Conservation (phyloP, 2,329 filamentous ascomycete genomes). For the Fusarium coffeatum region DNA sequence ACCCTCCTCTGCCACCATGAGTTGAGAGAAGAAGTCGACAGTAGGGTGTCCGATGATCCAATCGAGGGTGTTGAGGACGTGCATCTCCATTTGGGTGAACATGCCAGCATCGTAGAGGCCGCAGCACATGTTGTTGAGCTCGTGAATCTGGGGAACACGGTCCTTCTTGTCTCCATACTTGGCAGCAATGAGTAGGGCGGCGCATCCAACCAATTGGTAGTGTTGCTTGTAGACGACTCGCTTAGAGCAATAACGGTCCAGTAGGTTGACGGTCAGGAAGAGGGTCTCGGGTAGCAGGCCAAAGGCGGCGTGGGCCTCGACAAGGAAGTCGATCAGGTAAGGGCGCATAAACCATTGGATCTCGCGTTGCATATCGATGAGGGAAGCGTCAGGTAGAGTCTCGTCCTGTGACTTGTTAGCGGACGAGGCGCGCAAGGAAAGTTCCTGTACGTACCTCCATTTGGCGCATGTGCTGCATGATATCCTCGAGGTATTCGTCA, state of each 20-base stretch:
- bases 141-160: conserved; percentile 94
- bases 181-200: conserved; percentile 93
- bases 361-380: conserved; percentile 98
- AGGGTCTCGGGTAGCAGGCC: conserved; percentile 93
- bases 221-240: conserved; percentile 99
- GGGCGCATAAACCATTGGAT: conserved; percentile 99
- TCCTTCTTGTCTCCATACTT: conserved; percentile 99
- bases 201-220: conserved; percentile 97
- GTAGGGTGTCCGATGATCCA: conserved; percentile 97
- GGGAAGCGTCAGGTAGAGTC: conserved; percentile 94
- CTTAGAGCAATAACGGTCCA: conserved; percentile 97
- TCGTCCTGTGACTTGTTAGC: conserved; percentile 66
- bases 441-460: conserved; percentile 77
- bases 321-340: conserved; percentile 96
- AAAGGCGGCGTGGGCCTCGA: conserved; percentile 96
- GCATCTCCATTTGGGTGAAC: conserved; percentile 99
- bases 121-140: conserved; percentile 99
- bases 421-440: neutral
- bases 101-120: conserved; percentile 98
- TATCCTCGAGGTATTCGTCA: conserved; percentile 94
- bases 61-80: conserved; percentile 95
- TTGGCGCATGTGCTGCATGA: conserved; percentile 91
- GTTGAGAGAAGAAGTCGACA: conserved; percentile 90
- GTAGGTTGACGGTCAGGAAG: conserved; percentile 94
- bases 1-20: conserved; percentile 83